Evolutionary conservation across 2,329 filamentous ascomycete species (phyloP), one percentile per base, ranked within the genome.

Genomic region (Colletotrichum sansevieriae): DNA sequence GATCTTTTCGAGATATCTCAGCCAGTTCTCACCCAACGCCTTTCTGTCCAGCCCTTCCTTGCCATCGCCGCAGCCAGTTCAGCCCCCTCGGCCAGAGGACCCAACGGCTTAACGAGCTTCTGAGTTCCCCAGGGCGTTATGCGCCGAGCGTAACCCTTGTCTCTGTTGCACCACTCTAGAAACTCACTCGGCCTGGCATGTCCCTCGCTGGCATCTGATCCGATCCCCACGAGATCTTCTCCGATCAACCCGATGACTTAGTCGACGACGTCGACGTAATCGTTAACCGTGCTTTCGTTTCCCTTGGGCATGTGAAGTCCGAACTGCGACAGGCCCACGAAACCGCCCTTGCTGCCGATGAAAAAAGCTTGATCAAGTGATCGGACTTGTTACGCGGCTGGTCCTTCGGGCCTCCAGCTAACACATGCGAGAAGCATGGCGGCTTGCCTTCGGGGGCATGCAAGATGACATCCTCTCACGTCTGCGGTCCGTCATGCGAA

Each of bases 241-340:
- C 78, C 78, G 13, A 79, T 72, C 15, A 81, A 66, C 0, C 74
- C 72, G 11, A 80, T 79, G 2, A 79, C 77, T 57, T 80, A 80
- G 69, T 80, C 80, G 7, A 81, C 68, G 1, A 78, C 78, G n/a
- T 77, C 76, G 18, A 81, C 79, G 60, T 81, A 81, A 71, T 81
- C 79, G 46, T 81, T 78, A n/a, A 81, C 75, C 1, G 78, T 81
- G 72, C 76, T 80, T 57, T 81, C 79, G 70, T 82, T 81, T 3
- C 78, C 79, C 57, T 77, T 78, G 44, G 71, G 71, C 79, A 80
- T 81, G 68, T 81, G 78, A 13, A 78, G 79, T 2, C 78, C 78
- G 61, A 81, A 81, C 61, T 81, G 79, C 7, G 74, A 78, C 8
- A 81, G 71, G 3, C 78, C 78, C n/a, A 81, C 75, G 61, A 80